Percentiles rank a stretch among this genome's conserved stretches.
phyloP scores from a whole-genome alignment of 169 alveolate species.

The Cystoisospora suis region DNA sequence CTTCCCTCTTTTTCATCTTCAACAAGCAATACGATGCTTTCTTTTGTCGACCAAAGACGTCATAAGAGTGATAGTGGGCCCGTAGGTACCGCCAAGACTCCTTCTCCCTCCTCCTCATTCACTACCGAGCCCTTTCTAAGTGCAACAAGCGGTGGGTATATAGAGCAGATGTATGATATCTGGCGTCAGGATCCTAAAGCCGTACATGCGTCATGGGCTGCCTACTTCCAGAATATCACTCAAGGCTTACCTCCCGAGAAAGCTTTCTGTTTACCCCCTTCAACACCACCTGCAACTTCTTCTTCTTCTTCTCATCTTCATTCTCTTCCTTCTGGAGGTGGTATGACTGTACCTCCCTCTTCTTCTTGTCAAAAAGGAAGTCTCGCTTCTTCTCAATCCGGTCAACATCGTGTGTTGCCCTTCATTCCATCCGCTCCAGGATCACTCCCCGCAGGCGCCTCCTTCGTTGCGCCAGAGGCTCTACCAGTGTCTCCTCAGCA shows the following conservation, averaged over 20 bases:
- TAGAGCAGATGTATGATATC: slow-evolving; percentile 72
- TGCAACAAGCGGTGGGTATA: slow-evolving; percentile 58
- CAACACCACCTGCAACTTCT: background rate
- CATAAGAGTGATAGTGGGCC: too few species aligned
- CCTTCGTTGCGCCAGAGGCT: slow-evolving; percentile 27
- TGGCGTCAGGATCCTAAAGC: slow-evolving; percentile 71
- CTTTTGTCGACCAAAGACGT: too few species aligned
- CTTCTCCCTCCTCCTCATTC: too few species aligned
- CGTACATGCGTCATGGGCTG: slow-evolving; percentile 74
- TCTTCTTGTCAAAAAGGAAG: background rate
- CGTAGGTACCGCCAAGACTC: too few species aligned
- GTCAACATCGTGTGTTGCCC: too few species aligned
- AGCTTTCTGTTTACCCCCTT: slow-evolving; percentile 49
- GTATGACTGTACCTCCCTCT: background rate
- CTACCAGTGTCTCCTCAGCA: slow-evolving; percentile 34
- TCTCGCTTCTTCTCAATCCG: too few species aligned
- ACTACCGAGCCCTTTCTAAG: slow-evolving; percentile 55
- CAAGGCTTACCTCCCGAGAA: slow-evolving; percentile 19
- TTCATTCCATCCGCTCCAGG: slow-evolving; percentile 23
- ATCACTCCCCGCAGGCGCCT: slow-evolving; percentile 33
- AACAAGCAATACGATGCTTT: too few species aligned
- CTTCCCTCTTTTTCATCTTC: too few species aligned
- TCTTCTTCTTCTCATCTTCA: background rate
- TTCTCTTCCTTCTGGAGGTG: slow-evolving; percentile 34
- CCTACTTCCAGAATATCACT: slow-evolving; percentile 62